These are phyloP conservation scores for Mycena metata DNA, from an alignment of 768 basidiomycete genomes.

Conservation along the genomic window DNA sequence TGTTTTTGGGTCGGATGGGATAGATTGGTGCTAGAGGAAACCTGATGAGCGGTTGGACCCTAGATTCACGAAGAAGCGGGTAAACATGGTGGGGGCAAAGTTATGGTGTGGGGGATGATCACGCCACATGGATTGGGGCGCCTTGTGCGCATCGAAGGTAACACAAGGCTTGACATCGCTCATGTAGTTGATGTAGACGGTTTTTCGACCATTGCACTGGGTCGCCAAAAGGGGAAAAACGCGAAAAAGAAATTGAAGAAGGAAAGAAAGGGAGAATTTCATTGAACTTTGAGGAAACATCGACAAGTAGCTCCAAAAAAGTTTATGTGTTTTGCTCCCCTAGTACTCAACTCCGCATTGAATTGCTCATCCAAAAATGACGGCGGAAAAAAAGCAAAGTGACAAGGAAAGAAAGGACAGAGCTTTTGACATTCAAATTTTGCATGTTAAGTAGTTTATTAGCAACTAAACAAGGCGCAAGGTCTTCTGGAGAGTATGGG, in stretches of 20 bases:
- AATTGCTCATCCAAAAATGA: too few species aligned
- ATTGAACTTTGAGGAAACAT: background rate
- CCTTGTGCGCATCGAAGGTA: constrained; percentile 49
- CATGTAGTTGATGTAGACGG: too few species aligned
- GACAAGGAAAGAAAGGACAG: too few species aligned
- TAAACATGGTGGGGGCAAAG: constrained; percentile 51
- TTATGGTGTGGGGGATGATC: constrained; percentile 55
- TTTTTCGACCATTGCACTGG: constrained; percentile 1
- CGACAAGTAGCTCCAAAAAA: background rate
- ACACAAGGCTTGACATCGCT: too few species aligned
- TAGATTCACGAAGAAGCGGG: constrained; percentile 41
- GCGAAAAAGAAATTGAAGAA: background rate
- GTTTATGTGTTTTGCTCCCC: constrained; percentile 2
- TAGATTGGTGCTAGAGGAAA: constrained; percentile 46
- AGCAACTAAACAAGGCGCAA: too few species aligned
- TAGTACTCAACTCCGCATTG: too few species aligned
- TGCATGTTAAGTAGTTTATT: too few species aligned
- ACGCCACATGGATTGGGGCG: constrained; percentile 43
- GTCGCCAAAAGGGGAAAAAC: background rate
- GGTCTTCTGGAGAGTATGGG: too few species aligned
- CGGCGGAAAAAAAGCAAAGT: too few species aligned
- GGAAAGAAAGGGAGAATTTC: constrained; percentile 6
- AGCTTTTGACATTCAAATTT: too few species aligned
- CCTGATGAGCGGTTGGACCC: constrained; percentile 42
- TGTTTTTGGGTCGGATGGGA: constrained; percentile 50